Conservation (phyloP, 768 basidiomycete species). For the Phanerodontia chrysosporium region DNA sequence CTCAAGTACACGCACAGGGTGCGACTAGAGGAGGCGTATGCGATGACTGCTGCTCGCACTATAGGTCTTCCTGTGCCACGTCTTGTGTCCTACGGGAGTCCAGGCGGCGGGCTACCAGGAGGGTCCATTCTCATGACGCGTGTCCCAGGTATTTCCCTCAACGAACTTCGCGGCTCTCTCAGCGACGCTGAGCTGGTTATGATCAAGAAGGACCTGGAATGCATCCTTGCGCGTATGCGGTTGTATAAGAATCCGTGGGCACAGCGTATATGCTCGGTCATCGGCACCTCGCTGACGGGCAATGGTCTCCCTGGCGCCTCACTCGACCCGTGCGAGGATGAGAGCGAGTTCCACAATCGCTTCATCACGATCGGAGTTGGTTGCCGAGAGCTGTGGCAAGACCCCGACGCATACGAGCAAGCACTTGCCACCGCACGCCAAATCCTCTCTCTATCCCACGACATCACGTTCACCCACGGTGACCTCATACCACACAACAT, state of each 20-base stretch:
- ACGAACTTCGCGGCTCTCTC: not conserved
- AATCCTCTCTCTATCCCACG: not conserved
- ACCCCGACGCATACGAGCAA: not conserved
- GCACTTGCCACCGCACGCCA: not conserved
- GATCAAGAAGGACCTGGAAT: not conserved
- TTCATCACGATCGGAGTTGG: not conserved
- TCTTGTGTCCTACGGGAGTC: not conserved
- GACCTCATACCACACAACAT: conserved; percentile 7
- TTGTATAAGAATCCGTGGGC: not conserved
- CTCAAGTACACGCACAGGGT: not conserved
- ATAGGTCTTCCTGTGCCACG: not conserved
- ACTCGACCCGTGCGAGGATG: not conserved
- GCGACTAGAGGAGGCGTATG: not conserved
- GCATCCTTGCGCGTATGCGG: not conserved
- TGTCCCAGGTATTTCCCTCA: not conserved
- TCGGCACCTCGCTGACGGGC: not conserved
- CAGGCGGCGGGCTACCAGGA: not conserved
- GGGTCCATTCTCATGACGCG: not conserved
- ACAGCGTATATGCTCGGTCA: not conserved
- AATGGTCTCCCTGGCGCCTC: not conserved
- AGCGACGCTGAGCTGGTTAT: not conserved
- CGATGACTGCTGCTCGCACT: not conserved
- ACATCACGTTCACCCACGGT: conserved; percentile 2
- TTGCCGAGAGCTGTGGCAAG: not conserved
- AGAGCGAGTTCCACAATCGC: not conserved